Conservation (phyloP, 2,329 filamentous ascomycete genomes). For the Lizonia empirigonia region DNA sequence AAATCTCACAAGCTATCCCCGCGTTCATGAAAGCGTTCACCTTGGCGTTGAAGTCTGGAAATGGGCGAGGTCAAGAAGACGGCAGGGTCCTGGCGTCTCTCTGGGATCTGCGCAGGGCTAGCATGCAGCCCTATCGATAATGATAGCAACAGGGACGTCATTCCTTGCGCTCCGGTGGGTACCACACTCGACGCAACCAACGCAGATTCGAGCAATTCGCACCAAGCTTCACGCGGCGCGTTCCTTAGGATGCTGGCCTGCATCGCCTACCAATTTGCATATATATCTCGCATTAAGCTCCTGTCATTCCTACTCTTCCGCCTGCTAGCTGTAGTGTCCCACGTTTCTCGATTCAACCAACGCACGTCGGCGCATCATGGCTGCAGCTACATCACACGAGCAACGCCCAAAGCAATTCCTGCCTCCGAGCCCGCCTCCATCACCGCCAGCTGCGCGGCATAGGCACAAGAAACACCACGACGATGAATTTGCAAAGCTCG, state of each 20-base stretch:
- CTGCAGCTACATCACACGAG: constrained; percentile 20
- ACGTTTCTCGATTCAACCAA: not conserved
- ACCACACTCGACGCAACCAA: constrained; percentile 7
- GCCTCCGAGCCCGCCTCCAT: constrained; percentile 38
- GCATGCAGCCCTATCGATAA: constrained; percentile 9
- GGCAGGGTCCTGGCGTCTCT: not conserved
- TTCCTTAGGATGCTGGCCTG: not conserved
- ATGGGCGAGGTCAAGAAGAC: not conserved
- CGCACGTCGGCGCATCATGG: constrained; percentile 5
- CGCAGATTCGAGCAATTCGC: constrained; percentile 2
- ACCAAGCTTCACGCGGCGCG: constrained; percentile 4
- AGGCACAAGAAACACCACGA: constrained; percentile 31
- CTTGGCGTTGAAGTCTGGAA: not conserved
- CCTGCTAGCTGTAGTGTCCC: constrained; percentile 4
- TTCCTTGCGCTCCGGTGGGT: constrained; percentile 4
- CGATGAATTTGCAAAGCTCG: constrained; percentile 42
- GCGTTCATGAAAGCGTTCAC: not conserved
- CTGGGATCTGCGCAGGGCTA: constrained; percentile 11
- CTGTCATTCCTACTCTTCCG: not conserved
- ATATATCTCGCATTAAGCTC: not conserved
- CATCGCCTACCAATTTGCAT: not conserved
- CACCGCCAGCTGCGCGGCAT: constrained; percentile 28
- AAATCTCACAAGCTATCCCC: constrained; percentile 7
- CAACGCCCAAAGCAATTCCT: constrained; percentile 20
- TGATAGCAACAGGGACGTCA: constrained; percentile 5